Percentiles rank a stretch among this genome's conserved stretches.
Evolutionary conservation across 2,329 filamentous ascomycete genomes (phyloP).

Genomic region (Aspergillus calidoustus): DNA sequence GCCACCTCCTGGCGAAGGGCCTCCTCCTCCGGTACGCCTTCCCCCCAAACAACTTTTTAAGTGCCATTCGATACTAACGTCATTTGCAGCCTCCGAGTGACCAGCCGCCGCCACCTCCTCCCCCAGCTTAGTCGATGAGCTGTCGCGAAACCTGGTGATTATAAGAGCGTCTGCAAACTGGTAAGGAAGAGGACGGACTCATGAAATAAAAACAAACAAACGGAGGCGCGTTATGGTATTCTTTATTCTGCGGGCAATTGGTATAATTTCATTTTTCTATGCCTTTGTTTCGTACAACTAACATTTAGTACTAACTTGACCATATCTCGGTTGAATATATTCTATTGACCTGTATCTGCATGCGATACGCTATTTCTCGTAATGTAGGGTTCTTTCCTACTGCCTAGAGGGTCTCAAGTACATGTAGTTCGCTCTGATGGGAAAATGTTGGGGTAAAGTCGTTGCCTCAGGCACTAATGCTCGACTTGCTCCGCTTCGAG

Average conservation of each 20-base stretch:
- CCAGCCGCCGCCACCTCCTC: slow-evolving; percentile 67
- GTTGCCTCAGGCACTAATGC: not conserved
- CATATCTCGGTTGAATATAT: not conserved
- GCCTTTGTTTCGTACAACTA: slow-evolving; percentile 1
- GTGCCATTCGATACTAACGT: slow-evolving; percentile 23
- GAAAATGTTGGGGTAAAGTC: not conserved
- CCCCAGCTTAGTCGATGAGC: slow-evolving; percentile 47
- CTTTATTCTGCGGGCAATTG: not conserved
- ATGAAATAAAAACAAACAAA: not conserved
- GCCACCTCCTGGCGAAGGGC: slow-evolving; percentile 47
- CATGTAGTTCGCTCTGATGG: no score
- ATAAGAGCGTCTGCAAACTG: not conserved
- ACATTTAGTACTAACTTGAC: slow-evolving; percentile 6
- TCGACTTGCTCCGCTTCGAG: not conserved
- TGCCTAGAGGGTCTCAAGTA: no score
- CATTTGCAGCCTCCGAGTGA: slow-evolving; percentile 55
- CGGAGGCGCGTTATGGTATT: not conserved
- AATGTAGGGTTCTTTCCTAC: not conserved
- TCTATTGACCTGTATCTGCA: not conserved
- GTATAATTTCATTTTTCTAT: not conserved
- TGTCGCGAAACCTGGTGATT: not conserved
- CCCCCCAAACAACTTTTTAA: not conserved
- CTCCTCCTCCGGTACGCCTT: slow-evolving; percentile 46
- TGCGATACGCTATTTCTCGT: not conserved
- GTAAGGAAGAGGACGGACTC: slow-evolving; percentile 1